These are phyloP conservation scores for Ophiostoma ulmi DNA, from an alignment of 2,329 filamentous ascomycete genomes.

Conservation along the genomic window DNA sequence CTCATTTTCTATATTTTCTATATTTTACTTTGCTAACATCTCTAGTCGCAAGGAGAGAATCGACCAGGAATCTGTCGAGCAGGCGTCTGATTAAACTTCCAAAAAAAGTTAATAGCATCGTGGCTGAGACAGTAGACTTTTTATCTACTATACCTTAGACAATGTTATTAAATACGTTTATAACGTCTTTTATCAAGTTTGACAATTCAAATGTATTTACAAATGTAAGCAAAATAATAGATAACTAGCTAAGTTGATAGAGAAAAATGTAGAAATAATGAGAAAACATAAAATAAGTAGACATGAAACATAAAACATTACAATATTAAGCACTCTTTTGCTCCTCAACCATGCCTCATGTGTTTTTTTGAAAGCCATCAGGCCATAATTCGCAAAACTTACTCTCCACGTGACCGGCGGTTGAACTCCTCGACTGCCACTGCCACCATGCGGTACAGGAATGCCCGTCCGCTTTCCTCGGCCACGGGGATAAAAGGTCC, in stretches of 20 bases:
- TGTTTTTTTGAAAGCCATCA: neutral
- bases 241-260: neutral
- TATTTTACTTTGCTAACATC: neutral
- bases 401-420: slow-evolving; percentile 41
- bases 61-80: slow-evolving; percentile 1
- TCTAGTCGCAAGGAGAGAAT: slow-evolving; percentile 6
- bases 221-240: neutral
- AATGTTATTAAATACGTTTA: neutral
- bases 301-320: neutral
- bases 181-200: neutral
- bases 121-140: too few species aligned
- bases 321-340: neutral
- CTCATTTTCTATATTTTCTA: neutral
- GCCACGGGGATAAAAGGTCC: slow-evolving; percentile 91
- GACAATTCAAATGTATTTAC: neutral
- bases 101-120: too few species aligned
- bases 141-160: too few species aligned
- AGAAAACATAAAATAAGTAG: neutral
- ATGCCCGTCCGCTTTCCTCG: slow-evolving; percentile 69
- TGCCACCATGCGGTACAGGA: slow-evolving; percentile 61
- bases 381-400: neutral
- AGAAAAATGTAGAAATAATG: neutral
- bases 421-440: slow-evolving; percentile 65
- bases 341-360: neutral
- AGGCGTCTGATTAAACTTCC: neutral